Evolutionary conservation across 768 basidiomycete species (phyloP).

Genomic region (Pholiota microspora): DNA sequence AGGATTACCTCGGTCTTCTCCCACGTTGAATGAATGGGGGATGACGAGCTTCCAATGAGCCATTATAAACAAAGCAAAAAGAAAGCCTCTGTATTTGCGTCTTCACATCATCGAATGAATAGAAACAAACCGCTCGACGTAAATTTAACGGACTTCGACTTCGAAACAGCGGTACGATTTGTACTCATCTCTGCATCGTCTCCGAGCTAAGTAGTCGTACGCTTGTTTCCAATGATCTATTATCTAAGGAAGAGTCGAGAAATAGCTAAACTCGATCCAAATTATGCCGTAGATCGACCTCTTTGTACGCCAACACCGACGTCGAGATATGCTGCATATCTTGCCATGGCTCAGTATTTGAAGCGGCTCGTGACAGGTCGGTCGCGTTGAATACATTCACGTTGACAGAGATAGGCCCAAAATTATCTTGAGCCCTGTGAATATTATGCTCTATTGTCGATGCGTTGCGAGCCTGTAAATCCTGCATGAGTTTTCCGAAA

Average conservation of each 20-base stretch:
- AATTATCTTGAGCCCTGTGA: background rate
- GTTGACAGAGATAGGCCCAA: background rate
- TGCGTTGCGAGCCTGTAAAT: background rate
- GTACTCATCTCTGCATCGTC: too few species aligned
- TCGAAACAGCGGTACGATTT: too few species aligned
- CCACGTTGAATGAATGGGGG: background rate
- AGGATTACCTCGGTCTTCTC: too few species aligned
- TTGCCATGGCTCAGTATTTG: background rate
- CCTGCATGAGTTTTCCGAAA: background rate
- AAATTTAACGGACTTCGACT: too few species aligned
- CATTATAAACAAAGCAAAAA: too few species aligned
- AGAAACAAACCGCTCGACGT: too few species aligned
- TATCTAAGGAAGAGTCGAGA: too few species aligned
- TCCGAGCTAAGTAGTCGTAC: too few species aligned
- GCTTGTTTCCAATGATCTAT: too few species aligned
- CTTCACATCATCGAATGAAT: too few species aligned
- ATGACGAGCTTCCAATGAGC: too few species aligned
- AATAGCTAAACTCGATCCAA: background rate
- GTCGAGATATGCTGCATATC: background rate
- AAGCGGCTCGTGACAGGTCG: background rate
- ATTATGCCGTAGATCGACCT: background rate
- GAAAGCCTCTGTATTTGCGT: too few species aligned
- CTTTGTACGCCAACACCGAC: background rate
- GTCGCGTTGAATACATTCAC: background rate
- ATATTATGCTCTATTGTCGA: background rate